These are phyloP conservation scores for Bretschneidera sinensis DNA, from an alignment of 345 rosid species.

Conservation along the genomic window DNA sequence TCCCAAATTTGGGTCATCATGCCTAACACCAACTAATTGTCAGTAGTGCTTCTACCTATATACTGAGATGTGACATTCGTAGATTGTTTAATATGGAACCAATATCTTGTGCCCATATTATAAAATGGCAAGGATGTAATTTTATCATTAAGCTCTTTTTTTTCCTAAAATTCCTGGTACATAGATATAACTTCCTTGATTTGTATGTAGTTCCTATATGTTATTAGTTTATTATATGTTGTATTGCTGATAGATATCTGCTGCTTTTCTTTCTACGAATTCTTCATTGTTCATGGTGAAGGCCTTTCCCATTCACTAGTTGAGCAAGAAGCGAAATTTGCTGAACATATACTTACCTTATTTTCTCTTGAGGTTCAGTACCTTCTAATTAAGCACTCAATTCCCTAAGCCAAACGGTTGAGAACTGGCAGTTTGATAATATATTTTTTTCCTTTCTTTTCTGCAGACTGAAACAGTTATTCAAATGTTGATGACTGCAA, in stretches of 20 bases:
- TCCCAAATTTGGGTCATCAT: no score
- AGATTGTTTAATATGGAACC: background rate
- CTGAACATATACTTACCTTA: slow-evolving; percentile 61
- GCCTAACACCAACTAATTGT: background rate
- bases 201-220: background rate
- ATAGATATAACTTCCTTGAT: slow-evolving; percentile 5
- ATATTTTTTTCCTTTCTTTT: background rate
- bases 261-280: slow-evolving; percentile 49
- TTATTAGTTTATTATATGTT: background rate
- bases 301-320: slow-evolving; percentile 90
- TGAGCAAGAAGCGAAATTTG: slow-evolving; percentile 75
- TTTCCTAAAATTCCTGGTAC: background rate
- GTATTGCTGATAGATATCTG: background rate
- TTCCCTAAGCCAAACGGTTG: background rate
- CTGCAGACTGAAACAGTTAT: slow-evolving; percentile 69
- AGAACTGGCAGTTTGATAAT: slow-evolving; percentile 11
- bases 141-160: background rate
- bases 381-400: background rate
- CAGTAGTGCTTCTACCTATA: background rate
- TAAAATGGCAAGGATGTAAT: slow-evolving; percentile 7
- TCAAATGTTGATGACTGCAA: slow-evolving; percentile 84
- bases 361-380: slow-evolving; percentile 66
- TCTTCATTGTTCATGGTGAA: slow-evolving; percentile 89
- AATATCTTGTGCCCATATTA: background rate
- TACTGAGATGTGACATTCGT: no score